These are phyloP conservation scores for Coffea eugenioides DNA, from an alignment of 257 asterid species.

Conservation along the genomic window DNA sequence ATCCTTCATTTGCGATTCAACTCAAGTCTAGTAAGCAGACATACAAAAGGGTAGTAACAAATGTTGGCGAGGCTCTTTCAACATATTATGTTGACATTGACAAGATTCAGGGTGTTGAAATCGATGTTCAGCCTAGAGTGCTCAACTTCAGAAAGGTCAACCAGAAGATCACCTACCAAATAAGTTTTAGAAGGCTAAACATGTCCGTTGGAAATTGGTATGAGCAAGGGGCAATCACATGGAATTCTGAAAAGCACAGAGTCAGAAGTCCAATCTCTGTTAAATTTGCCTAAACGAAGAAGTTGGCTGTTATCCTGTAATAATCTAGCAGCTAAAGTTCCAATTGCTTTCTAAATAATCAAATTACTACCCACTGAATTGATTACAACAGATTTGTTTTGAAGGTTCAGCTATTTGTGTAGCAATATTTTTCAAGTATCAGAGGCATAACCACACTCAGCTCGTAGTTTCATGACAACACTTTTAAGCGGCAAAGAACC, in stretches of 20 bases:
- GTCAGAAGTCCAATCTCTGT: neutral
- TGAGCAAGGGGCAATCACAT: neutral
- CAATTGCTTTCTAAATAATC: no score
- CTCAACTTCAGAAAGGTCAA: neutral
- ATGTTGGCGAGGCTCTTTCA: neutral
- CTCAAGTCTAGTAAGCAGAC: neutral
- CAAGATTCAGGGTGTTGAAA: neutral
- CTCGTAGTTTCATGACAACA: no score
- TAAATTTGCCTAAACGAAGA: no score
- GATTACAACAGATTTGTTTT: no score
- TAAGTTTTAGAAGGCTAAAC: neutral
- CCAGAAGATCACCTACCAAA: neutral
- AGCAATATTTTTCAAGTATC: no score
- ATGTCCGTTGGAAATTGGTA: neutral
- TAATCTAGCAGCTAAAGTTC: no score
- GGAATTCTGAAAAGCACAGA: neutral
- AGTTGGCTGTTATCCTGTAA: no score
- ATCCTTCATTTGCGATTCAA: neutral
- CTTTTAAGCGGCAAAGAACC: no score
- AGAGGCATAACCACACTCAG: no score
- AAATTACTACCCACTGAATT: no score
- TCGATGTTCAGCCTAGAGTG: neutral
- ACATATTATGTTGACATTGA: neutral
- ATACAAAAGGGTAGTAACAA: neutral
- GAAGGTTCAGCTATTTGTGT: no score